Evolutionary conservation across 2,329 filamentous ascomycete species (phyloP).

Genomic region (Colletotrichum falcatum): DNA sequence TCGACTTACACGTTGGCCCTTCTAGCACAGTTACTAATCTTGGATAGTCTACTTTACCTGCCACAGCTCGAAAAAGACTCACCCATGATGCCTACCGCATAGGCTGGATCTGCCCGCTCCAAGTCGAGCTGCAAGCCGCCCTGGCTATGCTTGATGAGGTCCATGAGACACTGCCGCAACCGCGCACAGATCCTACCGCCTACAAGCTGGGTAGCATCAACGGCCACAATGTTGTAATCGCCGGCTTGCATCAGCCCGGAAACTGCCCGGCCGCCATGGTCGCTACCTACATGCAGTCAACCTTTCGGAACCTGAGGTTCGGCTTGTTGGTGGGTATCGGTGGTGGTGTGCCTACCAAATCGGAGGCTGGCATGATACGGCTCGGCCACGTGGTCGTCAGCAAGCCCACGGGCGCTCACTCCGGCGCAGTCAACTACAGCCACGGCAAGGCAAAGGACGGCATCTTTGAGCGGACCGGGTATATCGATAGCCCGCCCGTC

Average conservation of each 20-base stretch:
- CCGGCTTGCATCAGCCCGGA: not conserved
- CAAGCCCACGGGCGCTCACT: too few relatives aligned
- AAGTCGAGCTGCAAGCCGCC: slow-evolving; percentile 8
- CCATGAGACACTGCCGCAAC: not conserved
- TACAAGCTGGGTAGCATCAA: slow-evolving; percentile 5
- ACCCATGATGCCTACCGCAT: not conserved
- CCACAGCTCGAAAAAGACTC: too few relatives aligned
- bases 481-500: too few relatives aligned
- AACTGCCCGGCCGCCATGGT: not conserved
- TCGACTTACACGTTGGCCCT: too few relatives aligned
- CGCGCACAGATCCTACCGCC: not conserved
- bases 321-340: not conserved
- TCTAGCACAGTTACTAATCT: too few relatives aligned
- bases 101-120: slow-evolving; percentile 12
- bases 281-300: not conserved
- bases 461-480: too few relatives aligned
- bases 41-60: too few relatives aligned
- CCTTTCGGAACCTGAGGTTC: not conserved
- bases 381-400: too few relatives aligned
- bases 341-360: not conserved
- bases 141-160: slow-evolving; percentile 10
- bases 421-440: too few relatives aligned
- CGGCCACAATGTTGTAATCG: slow-evolving; percentile 4
- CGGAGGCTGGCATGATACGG: too few relatives aligned
- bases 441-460: too few relatives aligned